phyloP scores from a whole-genome alignment of 2,329 filamentous ascomycete genomes.

The Cercospora beticola region DNA sequence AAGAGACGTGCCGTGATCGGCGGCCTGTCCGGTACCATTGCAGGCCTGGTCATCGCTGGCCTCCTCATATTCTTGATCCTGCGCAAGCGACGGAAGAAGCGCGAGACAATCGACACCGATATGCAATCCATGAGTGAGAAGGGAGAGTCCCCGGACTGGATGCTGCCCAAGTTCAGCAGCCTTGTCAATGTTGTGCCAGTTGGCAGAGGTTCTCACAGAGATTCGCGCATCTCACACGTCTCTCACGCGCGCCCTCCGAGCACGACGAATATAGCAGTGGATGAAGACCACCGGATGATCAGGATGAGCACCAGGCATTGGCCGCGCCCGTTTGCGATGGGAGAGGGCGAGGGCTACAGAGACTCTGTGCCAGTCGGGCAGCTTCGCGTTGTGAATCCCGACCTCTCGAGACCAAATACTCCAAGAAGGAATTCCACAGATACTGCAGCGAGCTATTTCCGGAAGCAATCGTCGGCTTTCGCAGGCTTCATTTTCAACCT shows the following conservation, averaged over 20 bases:
- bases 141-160: constrained; percentile 10
- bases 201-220: constrained; percentile 14
- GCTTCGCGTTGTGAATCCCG: constrained; percentile 38
- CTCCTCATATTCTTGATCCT: constrained; percentile 31
- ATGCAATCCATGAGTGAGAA: constrained; percentile 16
- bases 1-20: constrained; percentile 35
- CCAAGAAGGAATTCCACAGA: constrained; percentile 23
- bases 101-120: constrained; percentile 15
- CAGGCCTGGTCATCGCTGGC: constrained; percentile 33
- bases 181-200: constrained; percentile 9
- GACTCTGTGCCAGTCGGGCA: constrained; percentile 32
- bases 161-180: constrained; percentile 10
- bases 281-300: constrained; percentile 38
- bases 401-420: constrained; percentile 28
- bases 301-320: constrained; percentile 37
- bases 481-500: constrained; percentile 21
- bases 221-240: constrained; percentile 8
- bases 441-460: constrained; percentile 24
- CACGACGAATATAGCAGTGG: constrained; percentile 29
- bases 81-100: constrained; percentile 25
- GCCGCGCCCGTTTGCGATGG: constrained; percentile 36
- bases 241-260: constrained; percentile 20
- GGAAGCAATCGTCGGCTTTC: constrained; percentile 26
- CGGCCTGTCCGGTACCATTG: constrained; percentile 35
- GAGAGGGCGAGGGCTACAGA: constrained; percentile 36